Evolutionary conservation across 2,329 filamentous ascomycete species (phyloP), one percentile per base, ranked within the genome.

Genomic region (Hypoxylon rubiginosum): DNA sequence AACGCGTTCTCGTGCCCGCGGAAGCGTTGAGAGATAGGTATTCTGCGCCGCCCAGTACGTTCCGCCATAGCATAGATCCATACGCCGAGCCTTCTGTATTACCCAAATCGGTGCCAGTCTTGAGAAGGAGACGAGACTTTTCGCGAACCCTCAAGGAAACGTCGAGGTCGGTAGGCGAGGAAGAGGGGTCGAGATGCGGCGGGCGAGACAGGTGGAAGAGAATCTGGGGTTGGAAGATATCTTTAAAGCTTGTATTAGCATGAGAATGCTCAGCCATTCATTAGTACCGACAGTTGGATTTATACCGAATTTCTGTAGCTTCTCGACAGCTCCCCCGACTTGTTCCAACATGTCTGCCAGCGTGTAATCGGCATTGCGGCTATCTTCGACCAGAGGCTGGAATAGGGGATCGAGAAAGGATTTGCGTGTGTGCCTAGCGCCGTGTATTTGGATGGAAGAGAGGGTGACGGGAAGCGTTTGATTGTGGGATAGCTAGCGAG

Each of bases 1-100:
- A 97, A 51, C 94, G 87, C 28, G 96, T 98, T 48, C 96, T 88
- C 6, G 95, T 98, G 62, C 96, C 96, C 24, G 94, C 83, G 32
- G 93, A 94, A 52, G 93, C 94, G 74, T 97, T 95, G 64, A 97
- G 83, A 56, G 92, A 93, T 68, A 99, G 82, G 61, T 91, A 92
- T 82, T 99, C 96, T 24, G 94, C 96, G 41, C 96, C 96, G 55
- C 96, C 96, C 77, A 99, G 93, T 64, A 99, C 86, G 80, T 99
- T 99, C 72, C 96, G 90, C 84, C 94, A 90, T 55, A 95, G 85
- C 48, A 94, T 86, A 71, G 96, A 95, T 71, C 92, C 91, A 76
- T 97, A 98, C 3, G 94, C 95, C 7, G 94, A 97, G 36, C 95
- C 96, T 80, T 99, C 96, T 21, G 93, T 90, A 76, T 97, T 97